Conservation (phyloP, 2,329 filamentous ascomycete genomes). For the Sporothrix curviconia region DNA sequence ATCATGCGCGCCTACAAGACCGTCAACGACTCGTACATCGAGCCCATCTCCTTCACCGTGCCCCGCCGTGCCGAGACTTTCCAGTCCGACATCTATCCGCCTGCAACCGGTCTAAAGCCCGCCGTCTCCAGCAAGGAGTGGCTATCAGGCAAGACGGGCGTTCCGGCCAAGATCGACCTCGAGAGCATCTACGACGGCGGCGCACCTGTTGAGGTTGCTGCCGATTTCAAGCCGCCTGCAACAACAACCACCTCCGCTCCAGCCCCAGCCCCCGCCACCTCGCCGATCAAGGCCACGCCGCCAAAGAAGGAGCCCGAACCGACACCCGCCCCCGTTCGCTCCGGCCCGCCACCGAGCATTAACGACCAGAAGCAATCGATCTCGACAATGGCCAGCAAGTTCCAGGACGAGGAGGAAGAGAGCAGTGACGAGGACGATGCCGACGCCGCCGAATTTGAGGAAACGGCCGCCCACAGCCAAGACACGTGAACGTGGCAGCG, state of each 20-base stretch:
- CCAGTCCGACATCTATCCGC: slow-evolving; percentile 95
- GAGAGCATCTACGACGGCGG: slow-evolving; percentile 85
- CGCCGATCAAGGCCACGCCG: slow-evolving; percentile 28
- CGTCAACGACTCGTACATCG: slow-evolving; percentile 87
- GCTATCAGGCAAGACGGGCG: slow-evolving; percentile 74
- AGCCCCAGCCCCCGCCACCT: slow-evolving; percentile 33
- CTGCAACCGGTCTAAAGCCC: slow-evolving; percentile 71
- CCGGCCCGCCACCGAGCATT: slow-evolving; percentile 58
- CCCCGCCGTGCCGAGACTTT: slow-evolving; percentile 89
- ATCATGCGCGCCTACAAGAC: slow-evolving; percentile 96
- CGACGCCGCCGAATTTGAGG: slow-evolving; percentile 78
- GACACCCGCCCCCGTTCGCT: slow-evolving; percentile 26
- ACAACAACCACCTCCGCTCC: slow-evolving; percentile 37
- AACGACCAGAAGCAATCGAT: slow-evolving; percentile 85
- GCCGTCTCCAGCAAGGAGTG: slow-evolving; percentile 76
- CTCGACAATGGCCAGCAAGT: slow-evolving; percentile 76
- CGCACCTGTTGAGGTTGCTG: slow-evolving; percentile 67
- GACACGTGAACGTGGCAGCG: slow-evolving; percentile 28
- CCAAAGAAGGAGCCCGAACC: slow-evolving; percentile 47
- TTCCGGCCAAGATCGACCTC: slow-evolving; percentile 88
- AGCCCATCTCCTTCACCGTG: slow-evolving; percentile 96
- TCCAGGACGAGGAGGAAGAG: slow-evolving; percentile 64
- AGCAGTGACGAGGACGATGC: slow-evolving; percentile 50
- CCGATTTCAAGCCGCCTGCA: slow-evolving; percentile 56
- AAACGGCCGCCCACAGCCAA: slow-evolving; percentile 70